Base-by-base conservation (phyloP, 1,284 basidiomycete species). In the Pseudozyma tsukubaensis region DNA sequence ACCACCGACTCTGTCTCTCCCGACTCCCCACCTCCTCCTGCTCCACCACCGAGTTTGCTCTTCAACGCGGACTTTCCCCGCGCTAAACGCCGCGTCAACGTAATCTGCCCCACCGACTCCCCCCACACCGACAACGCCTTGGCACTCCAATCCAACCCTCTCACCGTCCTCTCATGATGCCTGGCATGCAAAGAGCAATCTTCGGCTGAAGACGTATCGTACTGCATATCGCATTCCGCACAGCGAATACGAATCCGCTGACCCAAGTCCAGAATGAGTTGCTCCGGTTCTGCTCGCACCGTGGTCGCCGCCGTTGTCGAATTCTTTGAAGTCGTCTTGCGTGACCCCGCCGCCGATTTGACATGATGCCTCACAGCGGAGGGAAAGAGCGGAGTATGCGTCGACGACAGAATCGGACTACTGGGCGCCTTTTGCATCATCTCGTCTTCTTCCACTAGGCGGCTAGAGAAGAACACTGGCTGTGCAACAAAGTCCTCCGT, bases 251-350 rank as follows among this genome's bases (percentile, higher is more conserved):
- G 72, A 44, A 78, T 76, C 21, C 60, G 67, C 58, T 81, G 79
- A 5, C 79, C 79, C 9, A 81, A 50, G 47, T 81, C 79, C 37
- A 81, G 62, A 18, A 78, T 75, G 44, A 81, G 59, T 52, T 81
- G 79, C 45, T 81, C 78, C 9, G 66, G 59, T 45, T 65, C 58
- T 29, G 24, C 24, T 29, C 57, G 56, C 7, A 16, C 10, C n/a
- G 59, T 11, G 29, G 50, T 51, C 0, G 52, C 29, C 12, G 49
- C 5, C n/a, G 50, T 10, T 13, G 61, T 12, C 35, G 52, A 35
- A 8, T 1, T 12, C 18, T 70, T 74, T 9, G 52, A 16, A 4
- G 51, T 53, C 7, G 47, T 16, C 44, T 62, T 68, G 45, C 59
- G 65, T 29, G 24, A 29, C 24, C 24, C 24, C n/a, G 47, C 19